These are phyloP conservation scores for Schwanniomyces pseudopolymorphus DNA, from an alignment of 805 yeast species.

Conservation along the genomic window DNA sequence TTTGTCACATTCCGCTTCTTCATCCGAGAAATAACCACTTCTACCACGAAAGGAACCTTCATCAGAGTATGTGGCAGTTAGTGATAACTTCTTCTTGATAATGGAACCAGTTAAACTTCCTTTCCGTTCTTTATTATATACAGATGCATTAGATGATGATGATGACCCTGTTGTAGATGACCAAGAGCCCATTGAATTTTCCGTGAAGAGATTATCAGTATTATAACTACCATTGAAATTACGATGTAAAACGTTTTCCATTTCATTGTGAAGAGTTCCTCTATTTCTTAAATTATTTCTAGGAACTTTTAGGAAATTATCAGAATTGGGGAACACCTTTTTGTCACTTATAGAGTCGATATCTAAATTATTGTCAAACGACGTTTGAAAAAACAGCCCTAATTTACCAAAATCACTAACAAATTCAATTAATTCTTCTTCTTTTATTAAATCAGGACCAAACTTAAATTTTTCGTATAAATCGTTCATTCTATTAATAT, in stretches of 20 bases:
- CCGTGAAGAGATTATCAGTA: neutral
- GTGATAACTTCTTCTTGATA: slow-evolving; percentile 14
- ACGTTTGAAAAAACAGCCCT: slow-evolving; percentile 12
- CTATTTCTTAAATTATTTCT: neutral
- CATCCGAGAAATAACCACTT: slow-evolving; percentile 1
- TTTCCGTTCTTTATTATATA: neutral
- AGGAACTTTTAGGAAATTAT: neutral
- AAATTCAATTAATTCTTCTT: slow-evolving; percentile 59
- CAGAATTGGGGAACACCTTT: neutral
- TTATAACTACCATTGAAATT: neutral
- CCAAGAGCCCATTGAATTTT: neutral
- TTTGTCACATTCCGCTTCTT: neutral
- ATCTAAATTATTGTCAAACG: slow-evolving; percentile 13
- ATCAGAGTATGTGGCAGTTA: slow-evolving; percentile 2
- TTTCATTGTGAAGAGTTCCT: neutral
- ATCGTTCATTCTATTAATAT: slow-evolving; percentile 27
- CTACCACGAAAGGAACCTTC: neutral
- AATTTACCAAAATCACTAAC: slow-evolving; percentile 38
- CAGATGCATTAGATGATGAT: neutral
- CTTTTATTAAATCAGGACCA: slow-evolving; percentile 59
- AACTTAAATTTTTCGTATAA: slow-evolving; percentile 69
- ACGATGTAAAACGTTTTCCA: neutral
- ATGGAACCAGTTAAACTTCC: slow-evolving; percentile 13
- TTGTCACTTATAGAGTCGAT: slow-evolving; percentile 3
- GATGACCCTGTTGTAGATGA: neutral